Conservation (phyloP, 1,284 basidiomycete genomes). For the Cutaneotrichosporon sp. region DNA sequence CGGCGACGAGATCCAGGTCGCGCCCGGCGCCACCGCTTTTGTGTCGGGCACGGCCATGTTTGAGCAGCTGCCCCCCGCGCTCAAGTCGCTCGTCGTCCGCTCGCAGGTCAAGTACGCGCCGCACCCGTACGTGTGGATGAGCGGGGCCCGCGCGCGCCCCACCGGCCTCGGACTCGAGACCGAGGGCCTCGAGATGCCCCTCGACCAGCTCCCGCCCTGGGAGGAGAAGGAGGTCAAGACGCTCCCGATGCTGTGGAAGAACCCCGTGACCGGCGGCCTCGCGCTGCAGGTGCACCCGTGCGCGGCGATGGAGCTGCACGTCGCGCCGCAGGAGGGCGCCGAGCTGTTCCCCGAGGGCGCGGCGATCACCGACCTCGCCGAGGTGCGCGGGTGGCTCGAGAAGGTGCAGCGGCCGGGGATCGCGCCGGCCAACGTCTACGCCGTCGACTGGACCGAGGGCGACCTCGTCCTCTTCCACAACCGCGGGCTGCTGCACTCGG, state of each 20-base stretch:
- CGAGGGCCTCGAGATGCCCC: slow-evolving; percentile 68
- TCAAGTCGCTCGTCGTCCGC: slow-evolving; percentile 82
- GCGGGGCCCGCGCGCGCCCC: slow-evolving; percentile 66
- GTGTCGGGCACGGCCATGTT: slow-evolving; percentile 79
- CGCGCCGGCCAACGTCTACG: slow-evolving; percentile 52
- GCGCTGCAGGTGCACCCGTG: slow-evolving; percentile 79
- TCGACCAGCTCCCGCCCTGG: slow-evolving; percentile 70
- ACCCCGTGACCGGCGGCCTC: slow-evolving; percentile 70
- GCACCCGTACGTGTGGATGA: slow-evolving; percentile 85
- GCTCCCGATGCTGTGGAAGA: slow-evolving; percentile 78
- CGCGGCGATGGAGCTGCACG: slow-evolving; percentile 60
- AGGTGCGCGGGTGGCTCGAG: slow-evolving; percentile 72
- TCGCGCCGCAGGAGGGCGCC: slow-evolving; percentile 63
- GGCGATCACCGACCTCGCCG: slow-evolving; percentile 66
- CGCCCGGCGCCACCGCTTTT: slow-evolving; percentile 84
- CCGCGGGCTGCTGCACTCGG: slow-evolving; percentile 72
- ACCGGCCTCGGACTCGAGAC: slow-evolving; percentile 77
- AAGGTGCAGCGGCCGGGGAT: slow-evolving; percentile 79
- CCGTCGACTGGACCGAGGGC: slow-evolving; percentile 63
- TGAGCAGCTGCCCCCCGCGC: slow-evolving; percentile 68
- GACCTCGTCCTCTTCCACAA: slow-evolving; percentile 73
- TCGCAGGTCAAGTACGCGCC: slow-evolving; percentile 69
- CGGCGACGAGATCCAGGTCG: slow-evolving; percentile 76
- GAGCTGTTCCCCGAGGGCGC: slow-evolving; percentile 72
- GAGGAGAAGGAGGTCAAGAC: slow-evolving; percentile 69